These are phyloP conservation scores for Elsinoe ampelina DNA, from an alignment of 2,329 filamentous ascomycete species.

Conservation along the genomic window DNA sequence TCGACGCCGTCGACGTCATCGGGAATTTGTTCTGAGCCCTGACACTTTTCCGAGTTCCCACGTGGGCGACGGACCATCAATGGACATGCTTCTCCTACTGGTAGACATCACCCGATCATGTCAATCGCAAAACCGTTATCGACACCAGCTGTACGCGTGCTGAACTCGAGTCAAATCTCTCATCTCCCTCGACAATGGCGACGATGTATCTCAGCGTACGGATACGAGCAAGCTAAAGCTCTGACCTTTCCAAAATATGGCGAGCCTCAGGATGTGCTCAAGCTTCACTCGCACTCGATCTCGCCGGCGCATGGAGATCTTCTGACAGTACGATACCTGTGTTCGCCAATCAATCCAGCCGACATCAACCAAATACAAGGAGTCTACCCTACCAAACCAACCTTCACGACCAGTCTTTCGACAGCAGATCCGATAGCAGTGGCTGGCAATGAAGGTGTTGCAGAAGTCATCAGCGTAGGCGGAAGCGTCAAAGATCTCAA, in stretches of 20 bases:
- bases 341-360: constrained; percentile 88
- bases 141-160: neutral
- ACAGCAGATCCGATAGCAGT: constrained; percentile 68
- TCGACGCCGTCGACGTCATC: constrained; percentile 3
- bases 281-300: constrained; percentile 67
- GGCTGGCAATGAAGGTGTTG: constrained; percentile 85
- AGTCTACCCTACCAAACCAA: constrained; percentile 79
- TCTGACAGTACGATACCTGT: constrained; percentile 77
- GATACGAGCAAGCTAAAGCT: constrained; percentile 78
- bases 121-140: neutral
- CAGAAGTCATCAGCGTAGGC: constrained; percentile 71
- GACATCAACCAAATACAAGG: constrained; percentile 98
- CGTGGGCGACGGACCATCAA: neutral
- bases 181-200: neutral
- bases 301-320: constrained; percentile 60
- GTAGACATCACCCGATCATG: neutral
- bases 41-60: constrained; percentile 2
- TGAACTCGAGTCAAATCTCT: neutral
- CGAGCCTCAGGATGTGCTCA: constrained; percentile 61
- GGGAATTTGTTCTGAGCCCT: neutral
- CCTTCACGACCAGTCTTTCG: constrained; percentile 65
- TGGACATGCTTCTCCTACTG: neutral
- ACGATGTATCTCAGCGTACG: constrained; percentile 53
- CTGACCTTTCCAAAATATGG: constrained; percentile 67
- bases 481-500: constrained; percentile 51